Evolutionary conservation across 306 rosid species (phyloP), one percentile per base, ranked within the genome.

Genomic region (Medicago ruthenica): DNA sequence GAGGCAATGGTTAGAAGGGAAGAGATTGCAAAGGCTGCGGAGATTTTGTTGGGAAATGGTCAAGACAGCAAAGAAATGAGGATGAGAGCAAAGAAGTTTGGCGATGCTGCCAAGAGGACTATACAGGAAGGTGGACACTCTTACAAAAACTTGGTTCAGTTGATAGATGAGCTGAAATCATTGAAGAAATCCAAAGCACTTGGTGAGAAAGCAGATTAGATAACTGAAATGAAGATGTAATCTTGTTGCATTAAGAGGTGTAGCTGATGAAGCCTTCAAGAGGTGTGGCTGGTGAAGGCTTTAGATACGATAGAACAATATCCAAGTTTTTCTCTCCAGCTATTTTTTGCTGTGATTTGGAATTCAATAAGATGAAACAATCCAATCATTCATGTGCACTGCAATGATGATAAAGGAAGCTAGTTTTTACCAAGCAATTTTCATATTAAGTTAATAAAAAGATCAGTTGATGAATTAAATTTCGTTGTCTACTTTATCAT

Each of bases 111-210:
- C 34, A 79, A 70, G 66, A 78, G 17, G 57, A 71, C 57, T 20
- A 70, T 39, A 36, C 58, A 70, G 24, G 72, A 70, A 10, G 66
- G 57, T 61, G 71, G 77, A 10, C 3, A 37, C 9, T 70, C 82
- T 71, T 59, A 37, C 66, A 60, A 60, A 20, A 70, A 70, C 18
- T 60, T 70, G 57, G 22, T 70, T 12, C 71, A 47, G 37, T 61
- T 78, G 76, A 58, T 70, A 2, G 71, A 70, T 70, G 82, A 60
- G 65, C 64, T 78, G 2, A 78, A 78, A n/a, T 78, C 65, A 48
- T 48, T 60, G 65, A 78, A 70, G 65, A 40, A 5, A 70, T 15
- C 76, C 18, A 78, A n/a, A 45, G 64, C 31, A 69, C 51, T 34
- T 45, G 16, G 16, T 68, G 4, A 8, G 12, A 37, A 45, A 59